These are phyloP conservation scores for Rutstroemia sydowiana DNA, from an alignment of 2,329 filamentous ascomycete genomes.

Conservation along the genomic window DNA sequence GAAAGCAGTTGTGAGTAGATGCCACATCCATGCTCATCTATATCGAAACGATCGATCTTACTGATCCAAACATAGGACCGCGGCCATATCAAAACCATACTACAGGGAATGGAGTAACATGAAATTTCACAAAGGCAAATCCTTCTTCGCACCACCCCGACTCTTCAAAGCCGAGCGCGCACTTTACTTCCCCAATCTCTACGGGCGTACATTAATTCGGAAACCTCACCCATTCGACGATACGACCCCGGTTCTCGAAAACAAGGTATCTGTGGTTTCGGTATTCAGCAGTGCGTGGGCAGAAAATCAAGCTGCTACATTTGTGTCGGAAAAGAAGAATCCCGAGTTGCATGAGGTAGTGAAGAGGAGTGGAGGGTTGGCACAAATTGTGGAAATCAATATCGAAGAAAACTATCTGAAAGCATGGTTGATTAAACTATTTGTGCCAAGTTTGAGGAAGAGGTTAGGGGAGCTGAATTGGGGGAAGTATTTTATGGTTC, in stretches of 20 bases:
- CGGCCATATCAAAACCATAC: constrained; percentile 77
- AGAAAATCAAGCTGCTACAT: constrained; percentile 68
- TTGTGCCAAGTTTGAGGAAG: constrained; percentile 45
- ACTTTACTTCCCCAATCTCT: constrained; percentile 89
- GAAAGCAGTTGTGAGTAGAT: constrained; percentile 63
- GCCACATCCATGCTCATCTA: too few relatives aligned
- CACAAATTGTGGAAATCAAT: constrained; percentile 81
- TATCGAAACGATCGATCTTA: too few relatives aligned
- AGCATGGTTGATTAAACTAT: constrained; percentile 49
- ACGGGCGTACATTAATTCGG: constrained; percentile 66
- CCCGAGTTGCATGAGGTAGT: constrained; percentile 60
- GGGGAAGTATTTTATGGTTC: constrained; percentile 55
- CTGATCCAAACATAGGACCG: constrained; percentile 44
- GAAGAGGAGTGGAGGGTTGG: constrained; percentile 42
- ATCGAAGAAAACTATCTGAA: constrained; percentile 73
- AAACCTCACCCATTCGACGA: constrained; percentile 42
- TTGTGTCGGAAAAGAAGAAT: constrained; percentile 58
- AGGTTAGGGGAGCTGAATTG: constrained; percentile 45
- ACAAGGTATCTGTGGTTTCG: constrained; percentile 70
- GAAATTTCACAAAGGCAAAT: constrained; percentile 77
- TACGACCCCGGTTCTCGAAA: constrained; percentile 68
- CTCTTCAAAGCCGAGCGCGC: constrained; percentile 76
- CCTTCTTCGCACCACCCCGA: constrained; percentile 77
- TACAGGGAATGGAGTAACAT: constrained; percentile 94
- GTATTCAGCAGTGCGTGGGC: constrained; percentile 84